Base-by-base conservation (phyloP, 805 yeast genomes). In the Komagataella kurtzmanii region DNA sequence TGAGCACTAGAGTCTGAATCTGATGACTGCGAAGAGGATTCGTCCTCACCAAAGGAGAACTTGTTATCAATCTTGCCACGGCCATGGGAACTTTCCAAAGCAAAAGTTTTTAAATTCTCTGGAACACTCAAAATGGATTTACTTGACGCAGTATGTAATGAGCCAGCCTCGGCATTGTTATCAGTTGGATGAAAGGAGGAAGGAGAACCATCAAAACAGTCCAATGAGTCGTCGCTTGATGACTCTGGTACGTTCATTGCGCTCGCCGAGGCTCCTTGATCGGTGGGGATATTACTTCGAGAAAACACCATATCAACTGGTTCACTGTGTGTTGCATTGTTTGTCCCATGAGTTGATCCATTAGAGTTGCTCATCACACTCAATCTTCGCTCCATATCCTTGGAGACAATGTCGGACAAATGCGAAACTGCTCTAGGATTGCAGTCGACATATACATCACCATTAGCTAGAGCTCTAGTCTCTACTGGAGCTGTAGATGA, bases 381-480 rank as follows among this genome's bases (percentile, higher is more conserved):
- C 17, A 23, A 7, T 18, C 30, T 40, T 49, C 44, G 17, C 50
- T 30, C 24, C 30, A 46, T 45, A 7, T 43, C 51, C 48, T 51
- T 51, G 43, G 48, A 43, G 55, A 59, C 24, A 6, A 60, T 47
- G 17, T 55, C 61, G 14, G 60, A 55, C 5, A 62, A 51, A 24
- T 61, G 63, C 3, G 48, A 44, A 7, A 54, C 18, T 2, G 60
- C 64, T 2, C 61, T 53, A 1, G 59, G 56, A 36, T 52, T 51
- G 45, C 54, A 49, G 40, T 53, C 52, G 43, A 52, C 50, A 17
- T 49, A 52, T 1, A 59, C 48, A 43, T 52, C 55, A 8, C 59
- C 62, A 30, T 54, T 57, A 7, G 54, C 62, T 48, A 54, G 56
- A 7, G 56, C 56, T 46, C 55, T 58, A 1, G 64, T 59, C 45